Conservation (phyloP, 768 basidiomycete species). For the Inosperma sp. region DNA sequence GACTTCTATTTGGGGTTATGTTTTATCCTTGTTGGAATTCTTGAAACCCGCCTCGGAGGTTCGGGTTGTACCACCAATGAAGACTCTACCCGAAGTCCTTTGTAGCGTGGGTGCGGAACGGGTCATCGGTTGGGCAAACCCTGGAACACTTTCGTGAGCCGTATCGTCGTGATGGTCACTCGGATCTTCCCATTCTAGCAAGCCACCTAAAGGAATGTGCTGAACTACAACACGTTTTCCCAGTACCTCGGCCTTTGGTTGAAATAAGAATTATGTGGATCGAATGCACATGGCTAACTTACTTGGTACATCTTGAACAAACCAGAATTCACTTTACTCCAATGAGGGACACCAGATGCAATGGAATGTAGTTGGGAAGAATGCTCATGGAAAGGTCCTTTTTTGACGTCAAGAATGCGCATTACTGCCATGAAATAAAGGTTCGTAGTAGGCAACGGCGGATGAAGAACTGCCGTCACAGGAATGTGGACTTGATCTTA, state of each 20-base stretch:
- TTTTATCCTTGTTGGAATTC: too few relatives aligned
- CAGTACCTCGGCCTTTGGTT: conserved; percentile 74
- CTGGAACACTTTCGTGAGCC: too few relatives aligned
- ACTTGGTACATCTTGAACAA: conserved; percentile 96
- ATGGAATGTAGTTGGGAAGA: conserved; percentile 87
- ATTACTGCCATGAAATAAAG: conserved; percentile 76
- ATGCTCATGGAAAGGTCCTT: conserved; percentile 88
- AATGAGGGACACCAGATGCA: conserved; percentile 81
- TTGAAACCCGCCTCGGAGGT: too few relatives aligned
- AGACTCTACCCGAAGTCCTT: too few relatives aligned
- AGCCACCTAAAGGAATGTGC: conserved; percentile 81
- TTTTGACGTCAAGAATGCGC: conserved; percentile 76
- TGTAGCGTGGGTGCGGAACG: too few relatives aligned
- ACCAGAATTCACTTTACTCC: conserved; percentile 87
- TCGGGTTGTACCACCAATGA: too few relatives aligned
- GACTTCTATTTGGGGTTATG: too few relatives aligned
- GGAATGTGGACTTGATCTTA: conserved; percentile 61
- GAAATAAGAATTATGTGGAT: background rate
- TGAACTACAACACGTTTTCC: conserved; percentile 96
- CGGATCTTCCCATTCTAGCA: conserved; percentile 58
- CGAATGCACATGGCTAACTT: conserved; percentile 20
- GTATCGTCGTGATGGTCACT: background rate
- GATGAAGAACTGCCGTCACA: conserved; percentile 58
- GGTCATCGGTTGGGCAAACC: too few relatives aligned
- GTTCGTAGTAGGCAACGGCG: conserved; percentile 59